Evolutionary conservation across 2,329 filamentous ascomycete genomes (phyloP).

Genomic region (Calonectria ilicicola): DNA sequence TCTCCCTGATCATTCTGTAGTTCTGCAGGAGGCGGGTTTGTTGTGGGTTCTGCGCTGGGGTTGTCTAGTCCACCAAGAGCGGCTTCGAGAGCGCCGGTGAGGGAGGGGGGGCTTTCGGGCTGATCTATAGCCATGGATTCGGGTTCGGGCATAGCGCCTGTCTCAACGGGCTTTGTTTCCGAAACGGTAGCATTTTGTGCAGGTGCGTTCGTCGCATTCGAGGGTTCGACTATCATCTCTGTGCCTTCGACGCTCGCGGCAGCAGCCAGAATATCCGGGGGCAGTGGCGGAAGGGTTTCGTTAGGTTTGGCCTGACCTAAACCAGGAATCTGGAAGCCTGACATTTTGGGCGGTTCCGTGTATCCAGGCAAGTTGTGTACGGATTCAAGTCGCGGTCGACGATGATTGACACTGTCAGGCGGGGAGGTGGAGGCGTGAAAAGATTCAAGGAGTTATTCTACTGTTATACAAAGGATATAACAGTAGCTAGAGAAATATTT

Average conservation of each 20-base stretch:
- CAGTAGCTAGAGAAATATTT: neutral
- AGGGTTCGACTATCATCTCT: slow-evolving; percentile 34
- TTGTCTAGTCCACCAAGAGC: slow-evolving; percentile 54
- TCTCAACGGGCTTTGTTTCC: slow-evolving; percentile 19
- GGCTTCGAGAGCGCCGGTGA: slow-evolving; percentile 58
- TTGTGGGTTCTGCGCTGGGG: slow-evolving; percentile 26
- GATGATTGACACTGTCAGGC: neutral
- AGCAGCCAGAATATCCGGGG: slow-evolving; percentile 46
- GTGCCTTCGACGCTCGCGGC: slow-evolving; percentile 43
- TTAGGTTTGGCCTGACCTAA: slow-evolving; percentile 58
- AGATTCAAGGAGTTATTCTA: neutral
- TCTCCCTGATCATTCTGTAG: slow-evolving; percentile 51
- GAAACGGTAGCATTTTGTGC: slow-evolving; percentile 1
- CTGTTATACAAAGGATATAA: neutral
- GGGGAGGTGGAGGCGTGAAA: neutral
- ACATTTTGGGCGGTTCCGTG: slow-evolving; percentile 44
- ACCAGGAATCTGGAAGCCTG: slow-evolving; percentile 58
- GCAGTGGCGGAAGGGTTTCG: slow-evolving; percentile 54
- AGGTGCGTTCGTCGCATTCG: slow-evolving; percentile 13
- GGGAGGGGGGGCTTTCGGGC: slow-evolving; percentile 50
- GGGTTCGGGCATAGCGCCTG: slow-evolving; percentile 36
- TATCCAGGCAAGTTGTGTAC: neutral
- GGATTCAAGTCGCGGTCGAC: slow-evolving; percentile 3
- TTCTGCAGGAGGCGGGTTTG: slow-evolving; percentile 23
- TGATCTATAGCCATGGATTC: slow-evolving; percentile 53